Percentiles rank a stretch among this genome's conserved stretches.
phyloP scores from a whole-genome alignment of 129 eudicot species.

The Lactuca sativa region DNA sequence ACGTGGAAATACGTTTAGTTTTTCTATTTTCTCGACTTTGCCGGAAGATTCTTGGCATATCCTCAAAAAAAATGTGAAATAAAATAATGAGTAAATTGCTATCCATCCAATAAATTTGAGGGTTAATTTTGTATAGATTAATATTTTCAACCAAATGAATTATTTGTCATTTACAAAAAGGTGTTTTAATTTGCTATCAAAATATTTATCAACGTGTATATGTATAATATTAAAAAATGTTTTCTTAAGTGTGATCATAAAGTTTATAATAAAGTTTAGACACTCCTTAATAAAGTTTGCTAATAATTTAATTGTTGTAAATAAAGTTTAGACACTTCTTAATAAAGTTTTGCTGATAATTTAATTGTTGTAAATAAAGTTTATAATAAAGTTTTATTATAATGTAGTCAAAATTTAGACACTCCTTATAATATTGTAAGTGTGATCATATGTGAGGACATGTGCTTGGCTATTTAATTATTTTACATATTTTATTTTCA shows the following conservation, averaged over 20 bases:
- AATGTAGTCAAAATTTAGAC: background rate
- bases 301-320: too few species aligned
- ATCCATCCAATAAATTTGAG: too few species aligned
- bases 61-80: background rate
- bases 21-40: conserved; percentile 10
- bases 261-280: too few species aligned
- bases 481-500: background rate
- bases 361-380: too few species aligned
- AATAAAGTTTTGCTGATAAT: too few species aligned
- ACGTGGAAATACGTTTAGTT: conserved; percentile 27
- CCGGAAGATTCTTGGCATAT: conserved; percentile 41
- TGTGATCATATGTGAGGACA: background rate
- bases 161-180: too few species aligned
- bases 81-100: background rate
- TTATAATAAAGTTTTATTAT: background rate
- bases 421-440: background rate
- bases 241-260: too few species aligned
- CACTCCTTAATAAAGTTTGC: too few species aligned
- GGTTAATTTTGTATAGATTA: too few species aligned
- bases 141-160: too few species aligned
- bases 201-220: background rate
- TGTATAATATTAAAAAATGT: too few species aligned
- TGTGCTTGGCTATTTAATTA: background rate
- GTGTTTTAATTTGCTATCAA: background rate
- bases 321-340: too few species aligned